A percentile compares a stretch with the other conserved stretches of the same genome.
Evolutionary conservation across 2,329 filamentous ascomycete genomes (phyloP).

Genomic region (Alternaria brassicae): DNA sequence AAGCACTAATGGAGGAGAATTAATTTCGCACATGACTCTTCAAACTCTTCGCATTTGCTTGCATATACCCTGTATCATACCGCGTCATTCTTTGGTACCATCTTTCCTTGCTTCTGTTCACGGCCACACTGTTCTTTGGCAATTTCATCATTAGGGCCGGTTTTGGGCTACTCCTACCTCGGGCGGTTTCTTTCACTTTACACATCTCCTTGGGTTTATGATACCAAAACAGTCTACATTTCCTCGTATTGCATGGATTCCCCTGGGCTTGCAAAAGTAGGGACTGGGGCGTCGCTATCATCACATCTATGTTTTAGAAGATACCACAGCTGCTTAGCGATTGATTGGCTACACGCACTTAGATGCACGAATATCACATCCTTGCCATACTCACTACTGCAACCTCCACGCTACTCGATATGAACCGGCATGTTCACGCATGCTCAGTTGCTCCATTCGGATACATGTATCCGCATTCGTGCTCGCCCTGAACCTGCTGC

Average conservation of each 20-base stretch:
- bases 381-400: conserved; percentile 10
- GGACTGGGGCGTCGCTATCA: conserved; percentile 20
- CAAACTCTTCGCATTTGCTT: conserved; percentile 16
- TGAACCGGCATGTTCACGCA: neutral
- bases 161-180: conserved; percentile 14
- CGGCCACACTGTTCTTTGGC: conserved; percentile 22
- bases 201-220: conserved; percentile 21
- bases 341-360: conserved; percentile 23
- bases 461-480: neutral
- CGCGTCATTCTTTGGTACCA: conserved; percentile 22
- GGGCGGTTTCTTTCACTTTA: conserved; percentile 13
- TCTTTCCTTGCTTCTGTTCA: conserved; percentile 20
- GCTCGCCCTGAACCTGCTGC: neutral
- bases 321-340: conserved; percentile 28
- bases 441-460: neutral
- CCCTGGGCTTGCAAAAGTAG: conserved; percentile 27
- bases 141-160: conserved; percentile 15
- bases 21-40: conserved; percentile 27
- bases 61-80: conserved; percentile 32
- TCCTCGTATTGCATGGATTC: conserved; percentile 14
- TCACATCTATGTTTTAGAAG: conserved; percentile 23
- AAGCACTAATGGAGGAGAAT: conserved; percentile 64
- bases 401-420: conserved; percentile 3
- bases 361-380: conserved; percentile 32
- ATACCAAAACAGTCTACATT: conserved; percentile 28